Conservation (phyloP, 2,329 filamentous ascomycete genomes). For the Trichophyton equinum region DNA sequence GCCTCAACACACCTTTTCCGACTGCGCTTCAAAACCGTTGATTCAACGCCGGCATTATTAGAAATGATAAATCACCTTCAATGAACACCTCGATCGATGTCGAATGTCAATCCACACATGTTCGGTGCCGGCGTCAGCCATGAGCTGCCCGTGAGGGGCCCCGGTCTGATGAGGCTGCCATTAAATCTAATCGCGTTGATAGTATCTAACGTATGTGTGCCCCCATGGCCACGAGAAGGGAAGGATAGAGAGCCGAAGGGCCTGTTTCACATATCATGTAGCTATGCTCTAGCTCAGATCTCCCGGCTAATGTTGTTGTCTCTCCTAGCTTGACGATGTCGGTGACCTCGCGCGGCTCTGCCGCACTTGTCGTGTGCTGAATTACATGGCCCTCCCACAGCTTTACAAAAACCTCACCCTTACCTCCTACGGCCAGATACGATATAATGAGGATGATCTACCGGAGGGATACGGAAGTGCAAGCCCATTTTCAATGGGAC, state of each 20-base stretch:
- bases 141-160: constrained; percentile 9
- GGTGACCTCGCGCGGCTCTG: constrained; percentile 48
- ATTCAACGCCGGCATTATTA: not conserved
- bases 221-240: not conserved
- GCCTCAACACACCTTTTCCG: not conserved
- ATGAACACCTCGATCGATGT: not conserved
- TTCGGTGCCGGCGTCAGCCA: constrained; percentile 20
- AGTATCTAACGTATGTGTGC: constrained; percentile 38
- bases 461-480: constrained; percentile 51
- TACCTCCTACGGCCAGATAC: constrained; percentile 46
- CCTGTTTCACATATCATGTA: too few species aligned
- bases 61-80: not conserved
- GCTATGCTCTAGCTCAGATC: too few species aligned
- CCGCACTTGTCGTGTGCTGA: constrained; percentile 48
- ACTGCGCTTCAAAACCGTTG: not conserved
- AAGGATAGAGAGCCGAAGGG: not conserved
- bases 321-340: constrained; percentile 42
- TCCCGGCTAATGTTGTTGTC: not conserved
- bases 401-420: constrained; percentile 47
- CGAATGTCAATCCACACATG: constrained; percentile 30
- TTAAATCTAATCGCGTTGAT: constrained; percentile 48
- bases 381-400: constrained; percentile 52
- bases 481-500: constrained; percentile 50
- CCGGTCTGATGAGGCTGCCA: constrained; percentile 35
- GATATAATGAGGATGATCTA: constrained; percentile 41